Percentiles rank a stretch among this genome's conserved stretches.
These are phyloP conservation scores for Thalassiosira mediterranea DNA, from an alignment of 352 stramenopile species.

Conservation along the genomic window DNA sequence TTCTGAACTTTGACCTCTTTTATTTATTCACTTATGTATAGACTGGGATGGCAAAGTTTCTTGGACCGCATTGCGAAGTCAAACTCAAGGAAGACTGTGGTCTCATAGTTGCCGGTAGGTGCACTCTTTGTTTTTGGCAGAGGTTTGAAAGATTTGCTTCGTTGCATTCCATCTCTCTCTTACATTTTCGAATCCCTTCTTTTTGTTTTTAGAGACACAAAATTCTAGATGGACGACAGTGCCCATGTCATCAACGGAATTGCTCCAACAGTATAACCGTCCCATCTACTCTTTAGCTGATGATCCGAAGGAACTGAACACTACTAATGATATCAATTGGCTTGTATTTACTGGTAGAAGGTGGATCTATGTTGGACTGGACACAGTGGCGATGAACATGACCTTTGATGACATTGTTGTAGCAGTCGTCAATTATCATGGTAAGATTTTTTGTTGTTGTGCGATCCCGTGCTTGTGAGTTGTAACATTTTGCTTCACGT, in stretches of 20 bases:
- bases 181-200: neutral
- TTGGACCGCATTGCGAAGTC: conserved; percentile 14
- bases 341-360: conserved; percentile 11
- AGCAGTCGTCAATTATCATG: conserved; percentile 5
- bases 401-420: neutral
- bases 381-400: conserved; percentile 7
- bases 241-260: neutral
- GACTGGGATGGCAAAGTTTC: neutral
- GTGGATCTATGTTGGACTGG: conserved; percentile 4
- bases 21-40: too few species aligned
- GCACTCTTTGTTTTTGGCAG: too few species aligned
- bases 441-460: conserved; percentile 5
- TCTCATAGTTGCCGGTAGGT: too few species aligned
- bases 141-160: conserved; percentile 11
- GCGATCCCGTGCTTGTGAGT: neutral
- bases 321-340: conserved; percentile 17
- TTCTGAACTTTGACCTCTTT: neutral
- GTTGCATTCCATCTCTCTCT: neutral
- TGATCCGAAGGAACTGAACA: too few species aligned
- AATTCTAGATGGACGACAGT: neutral
- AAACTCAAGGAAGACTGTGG: conserved; percentile 16
- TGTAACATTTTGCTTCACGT: neutral
- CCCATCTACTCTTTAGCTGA: too few species aligned
- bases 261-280: conserved; percentile 7
- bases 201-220: neutral